Percentiles rank a stretch among this genome's conserved stretches.
Conservation (phyloP, 352 stramenopile genomes). For the Phytopythium boreale region DNA sequence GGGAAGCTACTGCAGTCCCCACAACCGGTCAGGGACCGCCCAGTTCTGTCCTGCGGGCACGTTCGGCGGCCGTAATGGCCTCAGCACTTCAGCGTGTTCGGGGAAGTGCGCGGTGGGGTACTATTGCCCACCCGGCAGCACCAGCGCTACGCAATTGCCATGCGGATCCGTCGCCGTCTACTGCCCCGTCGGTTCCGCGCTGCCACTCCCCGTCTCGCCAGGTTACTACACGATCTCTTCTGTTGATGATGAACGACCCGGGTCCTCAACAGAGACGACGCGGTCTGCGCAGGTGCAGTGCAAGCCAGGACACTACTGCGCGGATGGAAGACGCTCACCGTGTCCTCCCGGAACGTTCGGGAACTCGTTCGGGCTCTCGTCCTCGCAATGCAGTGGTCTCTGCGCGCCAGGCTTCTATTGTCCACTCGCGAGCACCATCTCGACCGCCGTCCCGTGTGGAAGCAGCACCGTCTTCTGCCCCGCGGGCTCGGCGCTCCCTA, state of each 20-base stretch:
- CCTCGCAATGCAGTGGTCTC: constrained; percentile 44
- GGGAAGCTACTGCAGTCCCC: constrained; percentile 48
- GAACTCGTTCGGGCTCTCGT: constrained; percentile 23
- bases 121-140: constrained; percentile 55
- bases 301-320: constrained; percentile 63
- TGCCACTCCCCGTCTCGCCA: constrained; percentile 25
- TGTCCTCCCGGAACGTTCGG: constrained; percentile 67
- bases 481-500: constrained; percentile 23
- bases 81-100: constrained; percentile 41
- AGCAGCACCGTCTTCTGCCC: constrained; percentile 36
- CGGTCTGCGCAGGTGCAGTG: constrained; percentile 44
- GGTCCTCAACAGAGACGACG: constrained; percentile 13
- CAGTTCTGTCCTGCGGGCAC: constrained; percentile 54
- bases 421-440: constrained; percentile 43
- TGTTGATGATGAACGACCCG: constrained; percentile 12
- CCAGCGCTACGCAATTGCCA: constrained; percentile 23
- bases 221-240: constrained; percentile 46
- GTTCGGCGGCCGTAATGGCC: constrained; percentile 44
- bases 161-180: constrained; percentile 40
- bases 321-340: constrained; percentile 19
- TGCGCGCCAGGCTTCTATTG: constrained; percentile 74
- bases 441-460: constrained; percentile 26
- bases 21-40: constrained; percentile 19
- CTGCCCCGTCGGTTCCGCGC: constrained; percentile 41
- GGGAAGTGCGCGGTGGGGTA: constrained; percentile 50